Evolutionary conservation across 208 protist genomes (phyloP).

Genomic region (Acanthamoeba healyi): DNA sequence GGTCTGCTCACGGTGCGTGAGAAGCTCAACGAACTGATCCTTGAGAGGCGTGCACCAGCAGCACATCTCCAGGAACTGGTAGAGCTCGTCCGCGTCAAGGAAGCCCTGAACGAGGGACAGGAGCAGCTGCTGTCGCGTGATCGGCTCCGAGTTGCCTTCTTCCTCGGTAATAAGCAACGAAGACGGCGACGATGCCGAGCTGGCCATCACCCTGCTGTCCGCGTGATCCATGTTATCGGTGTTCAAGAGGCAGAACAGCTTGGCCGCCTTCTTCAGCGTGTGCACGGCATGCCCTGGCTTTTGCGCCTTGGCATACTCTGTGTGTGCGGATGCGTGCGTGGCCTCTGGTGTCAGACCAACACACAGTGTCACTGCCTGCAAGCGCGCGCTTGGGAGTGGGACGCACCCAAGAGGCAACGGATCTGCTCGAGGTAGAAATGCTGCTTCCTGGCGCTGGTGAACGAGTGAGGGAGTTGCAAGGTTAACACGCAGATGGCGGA

Average conservation of each 20-base stretch:
- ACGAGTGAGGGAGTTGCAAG: neutral
- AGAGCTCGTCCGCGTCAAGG: neutral
- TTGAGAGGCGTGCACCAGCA: neutral
- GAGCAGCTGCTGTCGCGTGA: slow-evolving; percentile 19
- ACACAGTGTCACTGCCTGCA: too few species aligned
- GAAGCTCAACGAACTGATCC: neutral
- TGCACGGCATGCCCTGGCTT: neutral
- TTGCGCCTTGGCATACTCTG: slow-evolving; percentile 20
- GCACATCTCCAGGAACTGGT: slow-evolving; percentile 66
- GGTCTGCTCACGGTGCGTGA: neutral
- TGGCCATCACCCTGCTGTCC: neutral
- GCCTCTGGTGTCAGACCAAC: too few species aligned
- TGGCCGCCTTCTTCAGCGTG: slow-evolving; percentile 2
- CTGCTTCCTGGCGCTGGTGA: neutral
- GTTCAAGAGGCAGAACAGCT: slow-evolving; percentile 8
- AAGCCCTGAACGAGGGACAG: neutral
- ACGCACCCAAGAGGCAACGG: neutral
- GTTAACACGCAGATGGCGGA: neutral
- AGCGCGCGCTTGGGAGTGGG: neutral
- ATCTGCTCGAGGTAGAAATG: neutral
- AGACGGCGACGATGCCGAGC: neutral
- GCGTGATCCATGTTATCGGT: neutral
- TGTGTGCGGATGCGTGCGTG: neutral
- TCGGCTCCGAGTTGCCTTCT: neutral
- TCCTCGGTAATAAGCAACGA: neutral